Evolutionary conservation across 2,329 filamentous ascomycete species (phyloP), one percentile per base, ranked within the genome.

Genomic region (Trichoderma arundinaceum): DNA sequence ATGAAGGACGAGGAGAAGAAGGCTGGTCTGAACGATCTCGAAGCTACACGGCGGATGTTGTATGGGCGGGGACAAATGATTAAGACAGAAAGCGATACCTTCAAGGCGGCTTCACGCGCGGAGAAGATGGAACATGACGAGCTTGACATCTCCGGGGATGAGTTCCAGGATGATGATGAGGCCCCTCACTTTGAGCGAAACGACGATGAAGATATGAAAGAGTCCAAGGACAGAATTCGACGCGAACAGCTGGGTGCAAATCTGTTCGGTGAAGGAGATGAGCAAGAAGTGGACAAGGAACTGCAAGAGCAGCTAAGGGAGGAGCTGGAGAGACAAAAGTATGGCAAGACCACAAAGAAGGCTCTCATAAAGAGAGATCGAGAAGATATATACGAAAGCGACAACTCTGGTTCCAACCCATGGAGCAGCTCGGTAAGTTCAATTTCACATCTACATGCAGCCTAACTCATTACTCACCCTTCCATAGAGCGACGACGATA

Each of bases 151-250:
- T 86, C 87, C 19, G 87, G 86, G 9, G 88, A 89, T 66, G 88
- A 91, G 72, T 97, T 97, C 74, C 92, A 94, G 70, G 92, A 96
- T 72, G 92, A 96, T 72, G 92, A 96, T 73, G 92, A 96, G 74
- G 87, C 90, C 22, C 85, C 88, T 2, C 85, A 90, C 48, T 86
- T 92, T 59, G 92, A 95, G 70, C 83, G 82, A 15, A 91, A 95
- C 59, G 88, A 93, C 57, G 92, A 96, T 67, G 94, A 97, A 70
- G 91, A 94, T 57, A 79, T 84, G 13, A 92, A 92, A 72, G 86
- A 90, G 17, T 84, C 90, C 0, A 88, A 90, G 68, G 88, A 89
- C 13, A 83, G 89, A 60, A 89, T 94, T 70, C 92, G 91, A 70
- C 86, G 89, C 65, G 90, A 94, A 72, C 93, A 96, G 76, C 83